Evolutionary conservation across 768 basidiomycete species (phyloP), one percentile per base, ranked within the genome.

Genomic region (Mycena alexandri): DNA sequence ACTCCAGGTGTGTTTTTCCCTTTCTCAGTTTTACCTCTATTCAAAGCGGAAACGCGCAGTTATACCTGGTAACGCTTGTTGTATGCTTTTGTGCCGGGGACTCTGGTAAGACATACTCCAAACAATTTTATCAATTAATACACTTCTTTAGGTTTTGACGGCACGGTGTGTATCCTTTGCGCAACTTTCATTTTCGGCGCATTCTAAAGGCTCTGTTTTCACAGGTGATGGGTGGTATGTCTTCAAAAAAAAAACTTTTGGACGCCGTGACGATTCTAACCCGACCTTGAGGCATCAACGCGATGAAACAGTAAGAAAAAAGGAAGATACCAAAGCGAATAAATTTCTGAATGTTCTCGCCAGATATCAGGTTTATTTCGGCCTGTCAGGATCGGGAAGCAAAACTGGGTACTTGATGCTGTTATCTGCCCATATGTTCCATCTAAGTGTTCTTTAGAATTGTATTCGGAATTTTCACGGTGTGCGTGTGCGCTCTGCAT

Each of bases 381-480:
- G 80, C 22, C 65, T 86, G 78, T 74, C 67, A 5, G 77, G 79
- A 34, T 80, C 83, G 38, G 63, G 47, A n/a, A 51, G 46, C 38
- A 63, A 63, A 19, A 63, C 54, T 7, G 63, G 63, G 54, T 63
- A 50, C 13, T 53, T 36, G 43, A 19, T 24, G n/a, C n/a, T n/a
- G n/a, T n/a, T n/a, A 33, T 33, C 22, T 43, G 22, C 19, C 24
- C 17, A 36, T 52, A 2, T 53, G 36, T 21, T n/a, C 38, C 38
- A 38, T 38, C 38, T 11, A 38, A 38, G 2, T 2, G 12, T 22
- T 22, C 34, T 24, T n/a, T 54, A 63, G 54, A 50, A 85, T 87
- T 47, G 83, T 87, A 29, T 88, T 86, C 68, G 86, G 86, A 17
- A 86, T 87, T 59, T 86, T 81, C 72, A 85, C 85, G 5, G 77